Base-by-base conservation (phyloP, 176 grass and related monocot genomes). In the Triticum monococcum region DNA sequence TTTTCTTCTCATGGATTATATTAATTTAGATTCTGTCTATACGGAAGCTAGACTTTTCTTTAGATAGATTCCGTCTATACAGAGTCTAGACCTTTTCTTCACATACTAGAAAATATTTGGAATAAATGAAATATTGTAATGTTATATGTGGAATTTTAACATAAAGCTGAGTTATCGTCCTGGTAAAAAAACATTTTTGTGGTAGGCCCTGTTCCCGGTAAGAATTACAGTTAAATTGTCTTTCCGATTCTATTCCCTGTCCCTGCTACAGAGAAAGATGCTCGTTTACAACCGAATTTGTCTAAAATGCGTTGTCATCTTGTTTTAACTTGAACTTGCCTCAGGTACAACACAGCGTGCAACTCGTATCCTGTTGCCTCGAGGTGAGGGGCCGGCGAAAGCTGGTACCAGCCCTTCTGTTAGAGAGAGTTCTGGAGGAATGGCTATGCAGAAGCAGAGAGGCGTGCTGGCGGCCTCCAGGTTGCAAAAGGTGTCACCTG, bases 281-380 rank as follows among this genome's bases (percentile, higher is more conserved):
- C 8, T 67, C 33, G 8, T 79, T 68, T 16, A 61, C 66, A 26
- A 70, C 86, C 68, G 79, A 46, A 81, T 73, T 74, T 79, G 50
- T 83, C 23, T 56, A 38, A 87, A 11, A 78, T 23, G 24, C 35
- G 2, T 13, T 48, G 22, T 85, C 10, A 12, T 79, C 72, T 69
- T 85, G 74, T 65, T 67, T 87, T 61, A 31, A 36, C 77, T 74
- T 57, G 86, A 89, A 67, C 23, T 81, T 77, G 41, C 13, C 56
- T 64, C 71, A 97, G 94, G 94, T 87, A 72, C 89, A 68, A 56
- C 81, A 45, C 89, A 90, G 36, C 86, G 94, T 68, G 91, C 94
- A 38, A 84, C 79, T 18, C 92, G 94, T 41, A 65, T 97, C 5
- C 59, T 92, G 83, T 83, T 97, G 32, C 68, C 89, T 20, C 56